Conservation (phyloP, 1,139 yeast species). For the Scheffersomyces titani region DNA sequence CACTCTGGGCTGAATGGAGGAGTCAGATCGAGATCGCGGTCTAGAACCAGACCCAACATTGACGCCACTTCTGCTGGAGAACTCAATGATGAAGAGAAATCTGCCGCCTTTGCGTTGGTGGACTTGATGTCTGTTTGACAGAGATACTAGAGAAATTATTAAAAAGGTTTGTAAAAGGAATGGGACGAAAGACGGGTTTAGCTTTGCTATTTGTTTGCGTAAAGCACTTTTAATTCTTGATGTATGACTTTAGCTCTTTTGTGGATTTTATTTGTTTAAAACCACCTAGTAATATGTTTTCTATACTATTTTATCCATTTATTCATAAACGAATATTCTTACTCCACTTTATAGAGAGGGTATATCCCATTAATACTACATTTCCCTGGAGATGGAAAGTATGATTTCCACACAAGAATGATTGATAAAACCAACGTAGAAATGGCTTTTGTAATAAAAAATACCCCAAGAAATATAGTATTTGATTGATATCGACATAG, state of each 20-base stretch:
- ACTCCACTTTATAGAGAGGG: not conserved
- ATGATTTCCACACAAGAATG: not conserved
- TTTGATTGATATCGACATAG: too few species aligned
- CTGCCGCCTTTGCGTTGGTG: slow-evolving; percentile 65
- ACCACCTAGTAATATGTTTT: not conserved
- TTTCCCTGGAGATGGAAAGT: not conserved
- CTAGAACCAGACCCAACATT: not conserved
- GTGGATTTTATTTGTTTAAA: not conserved
- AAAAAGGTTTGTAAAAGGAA: not conserved
- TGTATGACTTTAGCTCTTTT: not conserved
- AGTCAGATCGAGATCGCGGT: not conserved
- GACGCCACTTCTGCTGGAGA: slow-evolving; percentile 6
- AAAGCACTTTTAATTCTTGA: not conserved
- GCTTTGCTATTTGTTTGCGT: not conserved
- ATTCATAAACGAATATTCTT: not conserved
- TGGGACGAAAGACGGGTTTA: not conserved
- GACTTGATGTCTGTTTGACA: slow-evolving; percentile 48
- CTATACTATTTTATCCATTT: not conserved
- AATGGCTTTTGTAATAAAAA: too few species aligned
- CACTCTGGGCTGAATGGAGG: not conserved
- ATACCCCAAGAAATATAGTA: too few species aligned
- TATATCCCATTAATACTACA: not conserved
- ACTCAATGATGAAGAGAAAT: slow-evolving; percentile 43
- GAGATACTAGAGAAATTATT: not conserved
- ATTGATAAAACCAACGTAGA: not conserved